phyloP scores from a whole-genome alignment of 257 asterid species.

The Pogostemon cablin region DNA sequence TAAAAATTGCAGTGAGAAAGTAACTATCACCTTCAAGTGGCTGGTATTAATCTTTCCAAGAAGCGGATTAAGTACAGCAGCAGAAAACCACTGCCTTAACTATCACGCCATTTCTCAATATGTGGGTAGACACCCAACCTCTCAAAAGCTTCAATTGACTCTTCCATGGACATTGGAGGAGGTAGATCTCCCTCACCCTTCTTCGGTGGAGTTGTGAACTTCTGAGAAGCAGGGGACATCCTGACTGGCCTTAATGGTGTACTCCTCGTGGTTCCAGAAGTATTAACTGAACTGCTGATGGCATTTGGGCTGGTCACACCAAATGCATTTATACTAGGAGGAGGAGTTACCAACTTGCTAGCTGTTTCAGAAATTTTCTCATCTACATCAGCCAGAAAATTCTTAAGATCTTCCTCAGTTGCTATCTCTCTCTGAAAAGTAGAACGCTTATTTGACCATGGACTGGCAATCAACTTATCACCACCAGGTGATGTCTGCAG shows the following conservation, averaged over 20 bases:
- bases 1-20: slow-evolving; percentile 25
- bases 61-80: slow-evolving; percentile 71
- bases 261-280: slow-evolving; percentile 84
- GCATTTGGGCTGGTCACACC: slow-evolving; percentile 68
- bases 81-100: slow-evolving; percentile 94
- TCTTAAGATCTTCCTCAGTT: slow-evolving; percentile 75
- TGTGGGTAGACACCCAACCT: slow-evolving; percentile 77
- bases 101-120: slow-evolving; percentile 89
- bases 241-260: slow-evolving; percentile 93
- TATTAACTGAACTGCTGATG: slow-evolving; percentile 56
- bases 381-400: slow-evolving; percentile 80
- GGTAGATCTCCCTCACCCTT: slow-evolving; percentile 95
- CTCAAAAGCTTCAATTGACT: slow-evolving; percentile 73
- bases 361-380: slow-evolving; percentile 79
- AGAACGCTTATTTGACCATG: slow-evolving; percentile 79
- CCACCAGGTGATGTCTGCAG: slow-evolving; percentile 57
- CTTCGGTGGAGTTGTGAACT: slow-evolving; percentile 90
- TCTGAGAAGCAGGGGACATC: slow-evolving; percentile 96
- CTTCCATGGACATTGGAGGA: slow-evolving; percentile 92
- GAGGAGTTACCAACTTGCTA: slow-evolving; percentile 75
- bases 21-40: slow-evolving; percentile 71
- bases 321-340: slow-evolving; percentile 70
- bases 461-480: slow-evolving; percentile 56
- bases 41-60: slow-evolving; percentile 74
- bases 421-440: slow-evolving; percentile 67